These are phyloP conservation scores for Cucumis melo DNA, from an alignment of 306 rosid genomes.

Conservation along the genomic window DNA sequence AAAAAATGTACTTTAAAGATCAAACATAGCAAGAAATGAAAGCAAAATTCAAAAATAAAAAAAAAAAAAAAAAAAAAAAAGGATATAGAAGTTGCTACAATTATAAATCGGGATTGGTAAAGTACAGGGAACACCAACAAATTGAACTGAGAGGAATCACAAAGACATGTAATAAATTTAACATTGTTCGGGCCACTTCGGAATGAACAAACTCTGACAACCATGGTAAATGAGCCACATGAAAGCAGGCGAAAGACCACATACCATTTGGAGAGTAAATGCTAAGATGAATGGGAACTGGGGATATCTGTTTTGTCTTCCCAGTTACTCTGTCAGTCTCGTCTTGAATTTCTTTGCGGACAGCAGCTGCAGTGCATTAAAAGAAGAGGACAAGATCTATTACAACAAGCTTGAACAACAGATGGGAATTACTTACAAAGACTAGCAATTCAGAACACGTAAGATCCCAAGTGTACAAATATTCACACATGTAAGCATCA, in stretches of 20 bases:
- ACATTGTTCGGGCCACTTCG: background rate
- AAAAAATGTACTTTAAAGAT: background rate
- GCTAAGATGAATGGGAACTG: slow-evolving; percentile 92
- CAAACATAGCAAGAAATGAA: background rate
- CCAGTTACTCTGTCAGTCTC: slow-evolving; percentile 94
- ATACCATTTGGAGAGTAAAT: slow-evolving; percentile 88
- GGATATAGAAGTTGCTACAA: too few species aligned
- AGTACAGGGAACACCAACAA: background rate
- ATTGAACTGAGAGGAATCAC: background rate
- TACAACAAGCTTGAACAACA: background rate
- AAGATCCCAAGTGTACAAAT: background rate
- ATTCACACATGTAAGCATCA: background rate
- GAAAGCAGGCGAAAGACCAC: slow-evolving; percentile 4
- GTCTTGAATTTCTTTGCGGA: slow-evolving; percentile 84
- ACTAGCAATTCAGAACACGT: background rate
- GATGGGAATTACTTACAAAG: background rate
- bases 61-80: too few species aligned
- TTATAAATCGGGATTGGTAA: too few species aligned
- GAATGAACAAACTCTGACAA: background rate
- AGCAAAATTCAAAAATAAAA: too few species aligned
- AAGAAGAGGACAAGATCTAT: background rate
- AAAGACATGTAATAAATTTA: background rate
- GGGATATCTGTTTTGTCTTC: slow-evolving; percentile 75
- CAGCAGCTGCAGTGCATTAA: slow-evolving; percentile 34
- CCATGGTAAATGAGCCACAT: background rate